A percentile compares a stretch with the other conserved stretches of the same genome.
Evolutionary conservation across 495 filamentous ascomycete species (phyloP).

Genomic region (Cetradonia linearis): DNA sequence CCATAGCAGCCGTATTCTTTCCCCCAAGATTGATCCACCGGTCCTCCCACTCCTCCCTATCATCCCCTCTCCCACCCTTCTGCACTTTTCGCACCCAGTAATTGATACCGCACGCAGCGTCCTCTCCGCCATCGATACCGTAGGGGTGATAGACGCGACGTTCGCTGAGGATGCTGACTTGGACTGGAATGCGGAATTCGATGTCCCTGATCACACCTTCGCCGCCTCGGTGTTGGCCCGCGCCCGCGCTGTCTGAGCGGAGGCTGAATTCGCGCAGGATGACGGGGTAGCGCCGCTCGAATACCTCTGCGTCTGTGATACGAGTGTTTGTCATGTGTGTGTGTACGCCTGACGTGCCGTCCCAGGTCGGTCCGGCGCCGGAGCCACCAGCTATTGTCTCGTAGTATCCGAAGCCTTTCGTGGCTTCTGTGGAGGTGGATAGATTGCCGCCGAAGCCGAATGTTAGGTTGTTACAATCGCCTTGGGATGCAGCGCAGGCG

Average conservation of each 20-base stretch:
- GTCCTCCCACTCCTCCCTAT: slow-evolving; percentile 44
- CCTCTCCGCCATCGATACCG: slow-evolving; percentile 76
- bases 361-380: slow-evolving; percentile 79
- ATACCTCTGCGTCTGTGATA: slow-evolving; percentile 93
- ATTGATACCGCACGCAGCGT: slow-evolving; percentile 71
- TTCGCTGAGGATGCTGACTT: slow-evolving; percentile 83
- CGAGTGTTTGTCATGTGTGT: slow-evolving; percentile 99
- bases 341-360: slow-evolving; percentile 83
- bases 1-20: slow-evolving; percentile 88
- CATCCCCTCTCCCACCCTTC: slow-evolving; percentile 25
- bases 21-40: slow-evolving; percentile 74
- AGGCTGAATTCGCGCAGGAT: slow-evolving; percentile 75
- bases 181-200: slow-evolving; percentile 81
- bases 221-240: slow-evolving; percentile 69
- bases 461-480: slow-evolving; percentile 77
- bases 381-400: slow-evolving; percentile 76
- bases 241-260: slow-evolving; percentile 57
- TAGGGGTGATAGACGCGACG: slow-evolving; percentile 80
- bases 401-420: slow-evolving; percentile 95
- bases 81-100: slow-evolving; percentile 68
- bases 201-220: slow-evolving; percentile 90
- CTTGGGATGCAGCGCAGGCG: slow-evolving; percentile 84
- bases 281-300: slow-evolving; percentile 88
- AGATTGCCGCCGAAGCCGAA: slow-evolving; percentile 38
- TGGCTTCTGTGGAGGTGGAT: slow-evolving; percentile 42